These are phyloP conservation scores for Nicotiana sylvestris DNA, from an alignment of 257 asterid species.

Conservation along the genomic window DNA sequence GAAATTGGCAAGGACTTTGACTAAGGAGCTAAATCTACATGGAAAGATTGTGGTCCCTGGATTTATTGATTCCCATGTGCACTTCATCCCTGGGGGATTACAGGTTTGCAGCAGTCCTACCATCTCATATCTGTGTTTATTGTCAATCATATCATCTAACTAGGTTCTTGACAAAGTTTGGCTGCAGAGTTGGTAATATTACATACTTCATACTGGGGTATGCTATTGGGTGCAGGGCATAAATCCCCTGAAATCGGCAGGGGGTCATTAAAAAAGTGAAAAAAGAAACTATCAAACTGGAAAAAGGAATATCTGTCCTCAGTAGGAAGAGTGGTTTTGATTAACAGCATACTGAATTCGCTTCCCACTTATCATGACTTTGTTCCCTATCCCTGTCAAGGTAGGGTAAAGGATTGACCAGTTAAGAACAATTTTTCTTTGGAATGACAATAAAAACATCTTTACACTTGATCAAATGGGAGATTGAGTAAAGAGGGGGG, in stretches of 20 bases:
- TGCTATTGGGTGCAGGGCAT: not conserved
- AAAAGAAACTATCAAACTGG: not conserved
- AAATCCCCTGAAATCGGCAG: not conserved
- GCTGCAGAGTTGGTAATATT: not conserved
- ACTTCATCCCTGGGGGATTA: constrained; percentile 77
- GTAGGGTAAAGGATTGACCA: not conserved
- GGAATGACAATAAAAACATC: not conserved
- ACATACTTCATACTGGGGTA: not conserved
- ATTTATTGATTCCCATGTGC: constrained; percentile 95
- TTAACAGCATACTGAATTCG: not conserved
- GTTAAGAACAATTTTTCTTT: not conserved
- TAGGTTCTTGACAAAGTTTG: not conserved
- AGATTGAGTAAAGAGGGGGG: too few species aligned
- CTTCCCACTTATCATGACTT: not conserved
- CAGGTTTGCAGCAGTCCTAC: constrained; percentile 48
- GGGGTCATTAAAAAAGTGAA: not conserved
- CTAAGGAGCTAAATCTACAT: constrained; percentile 47
- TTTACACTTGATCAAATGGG: not conserved
- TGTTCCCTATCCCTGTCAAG: not conserved
- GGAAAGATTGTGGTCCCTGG: constrained; percentile 87
- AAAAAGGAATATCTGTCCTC: not conserved
- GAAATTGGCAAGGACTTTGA: constrained; percentile 49
- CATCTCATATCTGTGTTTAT: constrained; percentile 6
- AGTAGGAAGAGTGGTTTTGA: not conserved
- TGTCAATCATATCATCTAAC: not conserved